Evolutionary conservation across 1,284 basidiomycete genomes (phyloP), one percentile per base, ranked within the genome.

Genomic region (Ustilago lituana): DNA sequence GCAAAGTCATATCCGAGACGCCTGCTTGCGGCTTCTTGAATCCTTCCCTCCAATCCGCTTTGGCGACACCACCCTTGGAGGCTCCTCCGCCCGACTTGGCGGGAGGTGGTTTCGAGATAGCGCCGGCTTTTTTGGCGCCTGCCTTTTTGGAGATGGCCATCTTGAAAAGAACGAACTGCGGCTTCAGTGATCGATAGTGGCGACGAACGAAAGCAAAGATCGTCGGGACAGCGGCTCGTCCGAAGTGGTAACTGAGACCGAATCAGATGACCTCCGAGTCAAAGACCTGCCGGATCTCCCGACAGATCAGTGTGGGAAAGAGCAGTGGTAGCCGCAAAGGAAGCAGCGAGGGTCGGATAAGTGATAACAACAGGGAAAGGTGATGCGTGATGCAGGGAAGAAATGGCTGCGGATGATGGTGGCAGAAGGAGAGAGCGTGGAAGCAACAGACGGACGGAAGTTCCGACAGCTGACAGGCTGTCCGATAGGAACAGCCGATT

Each of bases 1-100:
- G 86, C 64, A 99, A 85, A 9, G 96, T 99, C 96, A 98, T 98
- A 85, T 99, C 96, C 50, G 93, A 90, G 56, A 99, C 95, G 60
- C 96, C 96, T 56, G 94, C 92, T 58, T 80, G 77, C 14, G 73
- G 70, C 60, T 82, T 81, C 56, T 82, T 82, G 67, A 82, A 81
- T 19, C 79, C 80, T 51, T 82, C 80, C 14, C 78, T 53, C 80
- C 80, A 82, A 56, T 82, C 79, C 17, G 80, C 80, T 53, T 81
- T 82, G 20, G 73, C 73, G 17, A 82, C 76, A n/a, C 80, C 80
- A 23, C 77, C 75, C 46, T 72, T 76, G 47, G 65, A 58, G 10
- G 53, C 51, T 26, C 49, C 55, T 19, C 56, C 64, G 19, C 32
- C 22, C 12, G 56, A 50, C 24, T 71, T 73, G 29, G 73, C 52